Evolutionary conservation across 1,284 basidiomycete species (phyloP), one percentile per base, ranked within the genome.

Genomic region (Trametes versicolor): DNA sequence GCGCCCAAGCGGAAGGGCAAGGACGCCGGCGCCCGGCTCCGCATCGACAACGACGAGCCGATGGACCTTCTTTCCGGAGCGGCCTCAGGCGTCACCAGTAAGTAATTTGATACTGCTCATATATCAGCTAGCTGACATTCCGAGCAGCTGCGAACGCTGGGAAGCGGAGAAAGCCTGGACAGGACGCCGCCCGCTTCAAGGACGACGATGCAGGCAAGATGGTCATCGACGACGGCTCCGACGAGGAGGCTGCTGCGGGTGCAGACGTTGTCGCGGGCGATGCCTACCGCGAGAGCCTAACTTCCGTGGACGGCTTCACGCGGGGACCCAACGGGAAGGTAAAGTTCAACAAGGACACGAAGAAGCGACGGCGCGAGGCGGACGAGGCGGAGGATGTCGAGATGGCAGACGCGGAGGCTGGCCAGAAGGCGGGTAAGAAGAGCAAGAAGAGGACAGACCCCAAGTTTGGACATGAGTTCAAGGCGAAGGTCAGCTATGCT

Each of bases 271-370:
- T 90, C 4, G 92, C 83, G 48, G 95, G 93, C n/a, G 84, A 81
- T 13, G 96, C 96, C 1, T 99, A 97, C 78, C 86, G 87, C 62
- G 94, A 97, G 76, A 88, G 85, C 60, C 77, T 96, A 62, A 91
- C 90, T 12, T 93, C 93, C 6, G 88, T 89, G 32, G 97, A 99
- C 74, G 98, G 97, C 7, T 95, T 96, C 79, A 91, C 87, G 1
- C 88, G 95, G 36, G 94, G 94, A 39, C 83, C 89, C 1, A 89
- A 89, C 65, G 98, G 98, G 21, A 89, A 87, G 41, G 81, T 99
- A 75, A 97, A 96, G 79, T 98, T 99, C 81, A 95, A 98, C 82
- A 99, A 99, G 81, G 94, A 98, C 75, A 97, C 94, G 29, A 97
- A 97, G 80, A 94, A 96, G 74, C 86, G 93, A 63, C 80, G 96